phyloP scores from a whole-genome alignment of 1,284 basidiomycete genomes.

The Ganoderma sinense region DNA sequence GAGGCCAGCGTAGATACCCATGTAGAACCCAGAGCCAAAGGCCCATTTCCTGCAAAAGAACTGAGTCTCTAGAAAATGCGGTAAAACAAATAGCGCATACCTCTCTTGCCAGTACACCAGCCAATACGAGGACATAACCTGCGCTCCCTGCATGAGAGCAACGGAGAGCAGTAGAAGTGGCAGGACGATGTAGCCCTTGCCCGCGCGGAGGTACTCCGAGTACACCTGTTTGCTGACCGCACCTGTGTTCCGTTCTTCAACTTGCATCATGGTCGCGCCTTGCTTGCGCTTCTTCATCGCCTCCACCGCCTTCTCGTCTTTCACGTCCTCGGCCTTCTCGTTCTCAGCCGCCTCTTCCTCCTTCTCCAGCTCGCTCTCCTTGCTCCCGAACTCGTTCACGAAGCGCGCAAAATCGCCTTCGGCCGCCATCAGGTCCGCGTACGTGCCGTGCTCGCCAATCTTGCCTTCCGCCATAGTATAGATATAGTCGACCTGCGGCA shows the following conservation, averaged over 20 bases:
- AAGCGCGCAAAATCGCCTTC: slow-evolving; percentile 79
- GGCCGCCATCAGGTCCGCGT: slow-evolving; percentile 68
- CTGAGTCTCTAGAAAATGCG: slow-evolving; percentile 5
- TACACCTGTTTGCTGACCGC: slow-evolving; percentile 61
- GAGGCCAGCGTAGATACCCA: slow-evolving; percentile 71
- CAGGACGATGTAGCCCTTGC: slow-evolving; percentile 58
- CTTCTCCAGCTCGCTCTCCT: slow-evolving; percentile 46
- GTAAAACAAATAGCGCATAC: slow-evolving; percentile 37
- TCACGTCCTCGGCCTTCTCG: slow-evolving; percentile 31
- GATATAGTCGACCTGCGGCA: slow-evolving; percentile 81
- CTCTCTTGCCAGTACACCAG: slow-evolving; percentile 77
- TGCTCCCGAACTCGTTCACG: slow-evolving; percentile 70
- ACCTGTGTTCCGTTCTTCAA: slow-evolving; percentile 68
- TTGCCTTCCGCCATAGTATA: slow-evolving; percentile 75
- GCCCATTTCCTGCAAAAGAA: slow-evolving; percentile 51
- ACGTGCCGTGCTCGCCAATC: slow-evolving; percentile 82
- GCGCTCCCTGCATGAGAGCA: slow-evolving; percentile 63
- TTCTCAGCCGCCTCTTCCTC: slow-evolving; percentile 42
- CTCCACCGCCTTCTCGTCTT: slow-evolving; percentile 40
- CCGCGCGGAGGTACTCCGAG: slow-evolving; percentile 60
- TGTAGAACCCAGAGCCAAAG: slow-evolving; percentile 66
- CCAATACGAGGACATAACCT: slow-evolving; percentile 75
- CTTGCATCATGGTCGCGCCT: slow-evolving; percentile 65
- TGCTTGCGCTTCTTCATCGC: slow-evolving; percentile 44
- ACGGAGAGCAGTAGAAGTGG: slow-evolving; percentile 62